Evolutionary conservation across 176 grass and related monocot genomes (phyloP).

Genomic region (Dactylis glomerata): DNA sequence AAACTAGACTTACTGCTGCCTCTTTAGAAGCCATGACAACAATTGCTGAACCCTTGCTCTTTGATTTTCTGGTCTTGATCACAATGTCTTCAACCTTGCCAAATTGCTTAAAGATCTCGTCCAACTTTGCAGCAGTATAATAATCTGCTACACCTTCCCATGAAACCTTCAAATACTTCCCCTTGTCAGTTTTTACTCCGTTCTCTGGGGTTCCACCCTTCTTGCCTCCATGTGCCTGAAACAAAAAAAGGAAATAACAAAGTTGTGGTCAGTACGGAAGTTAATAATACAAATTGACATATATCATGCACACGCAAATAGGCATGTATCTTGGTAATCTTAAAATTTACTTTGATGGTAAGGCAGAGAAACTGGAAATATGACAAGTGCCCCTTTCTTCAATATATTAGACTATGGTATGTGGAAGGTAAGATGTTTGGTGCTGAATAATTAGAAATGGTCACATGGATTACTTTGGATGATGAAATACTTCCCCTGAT

Average conservation of each 20-base stretch:
- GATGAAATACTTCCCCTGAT: background rate
- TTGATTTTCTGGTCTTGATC: slow-evolving; percentile 74
- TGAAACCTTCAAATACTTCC: slow-evolving; percentile 50
- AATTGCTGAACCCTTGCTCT: slow-evolving; percentile 68
- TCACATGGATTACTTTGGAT: background rate
- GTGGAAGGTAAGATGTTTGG: background rate
- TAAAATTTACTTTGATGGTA: background rate
- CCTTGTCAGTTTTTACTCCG: slow-evolving; percentile 40
- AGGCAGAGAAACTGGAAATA: background rate
- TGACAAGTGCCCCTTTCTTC: background rate
- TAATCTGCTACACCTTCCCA: slow-evolving; percentile 67
- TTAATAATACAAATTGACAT: background rate
- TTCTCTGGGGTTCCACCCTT: slow-evolving; percentile 32
- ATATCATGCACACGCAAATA: background rate
- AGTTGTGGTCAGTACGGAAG: background rate
- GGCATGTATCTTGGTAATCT: background rate
- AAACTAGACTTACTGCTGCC: slow-evolving; percentile 53
- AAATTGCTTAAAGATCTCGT: slow-evolving; percentile 71
- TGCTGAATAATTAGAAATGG: background rate
- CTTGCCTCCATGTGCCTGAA: slow-evolving; percentile 35
- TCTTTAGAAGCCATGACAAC: slow-evolving; percentile 82
- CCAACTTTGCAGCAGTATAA: slow-evolving; percentile 64
- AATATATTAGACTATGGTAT: background rate
- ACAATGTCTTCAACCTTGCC: slow-evolving; percentile 81
- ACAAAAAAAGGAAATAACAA: background rate